phyloP scores from a whole-genome alignment of 805 yeast species.

The Wickerhamomyces chambardii region DNA sequence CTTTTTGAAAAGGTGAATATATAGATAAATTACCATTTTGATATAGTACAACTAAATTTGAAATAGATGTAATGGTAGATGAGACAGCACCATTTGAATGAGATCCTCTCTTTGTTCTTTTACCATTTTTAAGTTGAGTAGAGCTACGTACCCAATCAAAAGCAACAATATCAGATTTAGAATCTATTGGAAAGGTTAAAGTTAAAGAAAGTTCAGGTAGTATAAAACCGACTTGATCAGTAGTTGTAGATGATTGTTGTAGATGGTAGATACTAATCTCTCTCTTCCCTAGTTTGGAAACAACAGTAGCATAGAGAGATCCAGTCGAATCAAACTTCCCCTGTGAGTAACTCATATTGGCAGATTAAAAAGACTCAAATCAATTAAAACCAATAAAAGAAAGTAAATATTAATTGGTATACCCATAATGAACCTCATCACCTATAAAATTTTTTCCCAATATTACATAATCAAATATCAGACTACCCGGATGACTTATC shows the following conservation, averaged over 20 bases:
- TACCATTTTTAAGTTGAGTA: constrained; percentile 7
- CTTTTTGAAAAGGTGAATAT: constrained; percentile 33
- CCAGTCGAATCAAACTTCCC: constrained; percentile 21
- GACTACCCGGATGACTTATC: too few species aligned
- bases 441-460: too few species aligned
- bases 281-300: constrained; percentile 33
- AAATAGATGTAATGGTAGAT: constrained; percentile 6
- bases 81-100: constrained; percentile 5
- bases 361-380: too few species aligned
- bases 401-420: too few species aligned
- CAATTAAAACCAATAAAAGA: too few species aligned
- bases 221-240: too few species aligned
- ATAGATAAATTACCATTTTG: constrained; percentile 30
- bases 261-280: constrained; percentile 31
- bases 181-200: constrained; percentile 29
- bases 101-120: constrained; percentile 18
- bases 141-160: constrained; percentile 25
- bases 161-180: constrained; percentile 26
- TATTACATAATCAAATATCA: too few species aligned
- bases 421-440: too few species aligned
- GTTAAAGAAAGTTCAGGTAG: constrained; percentile 6
- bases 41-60: constrained; percentile 23
- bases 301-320: constrained; percentile 26
- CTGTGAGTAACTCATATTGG: constrained; percentile 1
- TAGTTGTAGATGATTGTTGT: not conserved